These are phyloP conservation scores for Tulasnella calospora DNA, from an alignment of 768 basidiomycete species.

Conservation along the genomic window DNA sequence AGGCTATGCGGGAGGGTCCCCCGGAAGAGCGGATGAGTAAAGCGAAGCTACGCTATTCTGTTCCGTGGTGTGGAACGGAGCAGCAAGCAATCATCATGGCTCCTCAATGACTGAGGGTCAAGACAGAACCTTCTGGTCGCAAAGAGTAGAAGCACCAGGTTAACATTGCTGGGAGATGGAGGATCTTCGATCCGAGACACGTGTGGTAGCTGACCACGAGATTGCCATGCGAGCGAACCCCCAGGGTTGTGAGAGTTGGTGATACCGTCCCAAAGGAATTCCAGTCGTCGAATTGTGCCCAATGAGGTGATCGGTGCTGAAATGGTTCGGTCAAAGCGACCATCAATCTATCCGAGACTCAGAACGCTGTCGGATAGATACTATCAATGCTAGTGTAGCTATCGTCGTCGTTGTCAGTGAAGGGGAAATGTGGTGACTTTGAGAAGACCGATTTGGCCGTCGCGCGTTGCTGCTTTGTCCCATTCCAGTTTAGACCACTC, in stretches of 20 bases:
- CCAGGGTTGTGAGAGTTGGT: not conserved
- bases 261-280: no score
- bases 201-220: not conserved
- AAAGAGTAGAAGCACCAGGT: no score
- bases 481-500: not conserved
- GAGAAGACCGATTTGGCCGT: slow-evolving; percentile 8
- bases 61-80: no score
- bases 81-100: no score
- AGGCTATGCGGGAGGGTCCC: no score
- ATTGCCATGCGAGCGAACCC: not conserved
- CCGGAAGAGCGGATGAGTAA: no score
- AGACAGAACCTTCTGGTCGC: no score
- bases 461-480: not conserved
- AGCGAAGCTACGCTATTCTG: no score
- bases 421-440: not conserved
- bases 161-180: not conserved
- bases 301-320: not conserved
- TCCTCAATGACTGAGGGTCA: no score
- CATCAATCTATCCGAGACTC: not conserved
- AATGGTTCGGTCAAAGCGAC: not conserved
- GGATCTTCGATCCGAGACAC: not conserved
- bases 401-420: not conserved
- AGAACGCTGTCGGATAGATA: not conserved
- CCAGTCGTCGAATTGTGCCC: no score
- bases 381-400: not conserved